Evolutionary conservation across 805 yeast genomes (phyloP).

Genomic region (Schwanniomyces pseudopolymorphus): DNA sequence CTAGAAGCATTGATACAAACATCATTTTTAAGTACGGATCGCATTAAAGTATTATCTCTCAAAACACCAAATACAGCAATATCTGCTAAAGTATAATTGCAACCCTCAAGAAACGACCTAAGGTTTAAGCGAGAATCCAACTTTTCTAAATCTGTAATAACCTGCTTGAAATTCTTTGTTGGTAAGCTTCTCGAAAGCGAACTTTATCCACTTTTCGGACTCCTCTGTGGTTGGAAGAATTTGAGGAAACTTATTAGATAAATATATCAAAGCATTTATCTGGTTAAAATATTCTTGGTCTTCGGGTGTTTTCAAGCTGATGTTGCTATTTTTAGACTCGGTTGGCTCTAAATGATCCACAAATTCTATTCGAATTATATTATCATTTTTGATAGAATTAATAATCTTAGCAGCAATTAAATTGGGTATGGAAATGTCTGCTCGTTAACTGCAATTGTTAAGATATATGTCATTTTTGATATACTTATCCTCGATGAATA

Average conservation of each 20-base stretch:
- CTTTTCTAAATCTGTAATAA: constrained; percentile 73
- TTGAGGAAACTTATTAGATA: constrained; percentile 55
- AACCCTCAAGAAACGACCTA: constrained; percentile 75
- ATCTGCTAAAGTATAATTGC: constrained; percentile 72
- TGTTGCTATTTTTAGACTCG: no score
- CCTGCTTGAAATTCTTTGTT: constrained; percentile 87
- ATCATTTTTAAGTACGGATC: constrained; percentile 82
- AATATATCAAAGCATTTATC: constrained; percentile 44
- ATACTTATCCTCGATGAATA: no score
- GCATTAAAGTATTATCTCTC: constrained; percentile 91
- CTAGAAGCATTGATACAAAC: constrained; percentile 85
- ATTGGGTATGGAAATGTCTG: constrained; percentile 74
- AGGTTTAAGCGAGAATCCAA: constrained; percentile 82
- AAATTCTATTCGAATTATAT: constrained; percentile 58
- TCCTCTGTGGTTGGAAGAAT: constrained; percentile 34
- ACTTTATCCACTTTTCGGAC: constrained; percentile 64
- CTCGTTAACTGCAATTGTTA: constrained; percentile 83
- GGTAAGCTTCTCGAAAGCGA: constrained; percentile 66
- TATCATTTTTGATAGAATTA: constrained; percentile 46
- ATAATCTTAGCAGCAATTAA: constrained; percentile 76
- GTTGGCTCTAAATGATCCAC: no score
- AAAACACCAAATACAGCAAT: constrained; percentile 90
- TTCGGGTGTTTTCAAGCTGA: constrained; percentile 33
- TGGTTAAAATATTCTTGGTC: constrained; percentile 45
- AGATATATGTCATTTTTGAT: constrained; percentile 44